Evolutionary conservation across 140 eudicot species (phyloP).

Genomic region (Cichorium intybus): DNA sequence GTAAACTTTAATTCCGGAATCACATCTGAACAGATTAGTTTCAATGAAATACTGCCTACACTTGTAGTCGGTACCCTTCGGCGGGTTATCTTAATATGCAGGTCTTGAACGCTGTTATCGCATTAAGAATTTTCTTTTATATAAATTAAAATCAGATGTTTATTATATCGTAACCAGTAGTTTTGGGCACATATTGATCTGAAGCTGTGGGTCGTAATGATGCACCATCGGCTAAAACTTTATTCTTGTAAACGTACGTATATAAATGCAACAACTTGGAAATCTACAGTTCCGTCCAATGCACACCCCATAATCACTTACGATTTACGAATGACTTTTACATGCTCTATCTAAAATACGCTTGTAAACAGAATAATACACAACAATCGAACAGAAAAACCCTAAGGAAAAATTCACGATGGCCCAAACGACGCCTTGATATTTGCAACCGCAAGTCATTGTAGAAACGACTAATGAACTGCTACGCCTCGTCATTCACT

Average conservation of each 20-base stretch:
- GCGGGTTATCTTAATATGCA: too few relatives aligned
- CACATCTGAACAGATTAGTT: too few relatives aligned
- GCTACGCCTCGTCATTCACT: constrained; percentile 25
- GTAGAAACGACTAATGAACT: constrained; percentile 30
- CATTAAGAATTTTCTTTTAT: too few relatives aligned
- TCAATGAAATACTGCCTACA: too few relatives aligned
- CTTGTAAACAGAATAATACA: constrained; percentile 6
- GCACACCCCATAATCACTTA: constrained; percentile 20
- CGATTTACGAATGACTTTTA: constrained; percentile 4
- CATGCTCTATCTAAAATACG: constrained; percentile 27
- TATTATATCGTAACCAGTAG: too few relatives aligned
- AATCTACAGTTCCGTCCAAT: background rate
- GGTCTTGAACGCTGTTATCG: too few relatives aligned
- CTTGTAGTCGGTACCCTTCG: too few relatives aligned
- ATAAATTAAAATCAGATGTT: too few relatives aligned
- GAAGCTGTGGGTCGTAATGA: too few relatives aligned
- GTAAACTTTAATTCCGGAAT: too few relatives aligned
- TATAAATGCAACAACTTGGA: constrained; percentile 7
- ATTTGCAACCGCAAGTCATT: constrained; percentile 20
- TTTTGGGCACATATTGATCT: too few relatives aligned
- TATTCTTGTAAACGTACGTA: background rate
- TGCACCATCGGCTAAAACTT: background rate
- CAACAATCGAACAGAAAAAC: background rate
- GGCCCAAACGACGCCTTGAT: constrained; percentile 9
- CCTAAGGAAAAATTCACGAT: background rate